Base-by-base conservation (phyloP, 2,329 filamentous ascomycete genomes). In the Metarhizium sp. region DNA sequence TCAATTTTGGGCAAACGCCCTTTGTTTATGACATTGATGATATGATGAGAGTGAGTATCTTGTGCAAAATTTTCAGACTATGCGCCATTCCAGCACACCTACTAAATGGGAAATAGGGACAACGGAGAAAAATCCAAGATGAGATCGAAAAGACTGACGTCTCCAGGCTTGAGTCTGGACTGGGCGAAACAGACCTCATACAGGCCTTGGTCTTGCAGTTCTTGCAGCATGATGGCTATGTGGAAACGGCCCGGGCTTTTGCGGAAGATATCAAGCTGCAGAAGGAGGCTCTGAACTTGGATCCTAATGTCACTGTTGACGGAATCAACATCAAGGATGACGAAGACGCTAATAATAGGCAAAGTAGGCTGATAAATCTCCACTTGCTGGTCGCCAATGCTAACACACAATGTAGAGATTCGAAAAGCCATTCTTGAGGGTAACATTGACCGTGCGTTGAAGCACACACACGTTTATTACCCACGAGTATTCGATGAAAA, bases 11-110 rank as follows among this genome's bases (percentile, higher is more conserved):
- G 50, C 82, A 86, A 69, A 81, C 79, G 53, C 87, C 88, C 3
- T 97, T 97, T 69, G 79, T 90, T 48, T 99, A 87, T 72, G 89
- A 96, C 68, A 97, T 99, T 62, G 90, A 96, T 69, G 81, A 82
- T 57, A 82, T 94, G 78, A 86, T 96, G 75, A 80, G 80, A 75
- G 88, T 88, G 78, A 64, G 80, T 63, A 20, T 42, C 55, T 30
- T 13, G 40, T 43, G 36, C 42, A 20, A 45, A 20, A 6, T 0
- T 45, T 20, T 11, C 7, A 18, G 18, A 20, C n/a, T 20, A 10
- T 45, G 8, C n/a, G 5, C 16, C n/a, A 45, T 11, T 6, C n/a
- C 10, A 6, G 6, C 6, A 10, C n/a, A 10, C 20, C 42, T 49
- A 51, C 59, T 64, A 54, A 65, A 40, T 13, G 29, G 34, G 49